Conservation (phyloP, 2,329 filamentous ascomycete species). For the Pseudonectria buxi region DNA sequence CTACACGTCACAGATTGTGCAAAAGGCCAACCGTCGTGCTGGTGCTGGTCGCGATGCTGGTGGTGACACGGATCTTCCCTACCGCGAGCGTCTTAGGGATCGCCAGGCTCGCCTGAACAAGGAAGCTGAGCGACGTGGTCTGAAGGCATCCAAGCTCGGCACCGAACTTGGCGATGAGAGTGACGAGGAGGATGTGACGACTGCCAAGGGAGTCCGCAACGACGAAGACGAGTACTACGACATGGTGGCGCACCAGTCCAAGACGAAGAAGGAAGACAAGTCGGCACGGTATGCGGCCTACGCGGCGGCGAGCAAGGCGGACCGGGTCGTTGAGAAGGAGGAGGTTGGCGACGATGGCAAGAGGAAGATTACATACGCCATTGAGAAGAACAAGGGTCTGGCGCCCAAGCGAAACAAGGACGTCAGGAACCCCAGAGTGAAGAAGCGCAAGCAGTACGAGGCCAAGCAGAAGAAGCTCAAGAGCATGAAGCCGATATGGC, state of each 20-base stretch:
- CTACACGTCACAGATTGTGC: constrained; percentile 95
- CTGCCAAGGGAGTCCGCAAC: constrained; percentile 44
- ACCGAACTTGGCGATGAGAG: constrained; percentile 63
- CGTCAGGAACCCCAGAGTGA: constrained; percentile 87
- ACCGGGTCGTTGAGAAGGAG: constrained; percentile 59
- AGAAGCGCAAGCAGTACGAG: constrained; percentile 96
- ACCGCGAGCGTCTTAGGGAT: constrained; percentile 82
- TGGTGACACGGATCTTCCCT: constrained; percentile 76
- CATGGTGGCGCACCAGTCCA: constrained; percentile 65
- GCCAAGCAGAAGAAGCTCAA: constrained; percentile 96
- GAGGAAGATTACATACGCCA: constrained; percentile 85
- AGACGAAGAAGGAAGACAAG: constrained; percentile 69
- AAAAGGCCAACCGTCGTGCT: constrained; percentile 83
- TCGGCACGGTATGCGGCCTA: constrained; percentile 48
- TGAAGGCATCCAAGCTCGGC: constrained; percentile 54
- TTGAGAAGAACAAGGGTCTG: constrained; percentile 96
- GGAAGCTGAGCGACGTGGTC: constrained; percentile 80
- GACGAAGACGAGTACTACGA: constrained; percentile 81
- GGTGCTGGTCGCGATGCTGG: constrained; percentile 66
- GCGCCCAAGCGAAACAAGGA: constrained; percentile 89
- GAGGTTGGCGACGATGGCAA: constrained; percentile 77
- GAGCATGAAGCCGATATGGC: constrained; percentile 79
- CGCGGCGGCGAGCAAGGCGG: constrained; percentile 55
- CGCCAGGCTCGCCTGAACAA: constrained; percentile 78
- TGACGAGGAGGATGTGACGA: constrained; percentile 57